Evolutionary conservation across 176 grass and related monocot species (phyloP).

Genomic region (Aegilops bicornis): DNA sequence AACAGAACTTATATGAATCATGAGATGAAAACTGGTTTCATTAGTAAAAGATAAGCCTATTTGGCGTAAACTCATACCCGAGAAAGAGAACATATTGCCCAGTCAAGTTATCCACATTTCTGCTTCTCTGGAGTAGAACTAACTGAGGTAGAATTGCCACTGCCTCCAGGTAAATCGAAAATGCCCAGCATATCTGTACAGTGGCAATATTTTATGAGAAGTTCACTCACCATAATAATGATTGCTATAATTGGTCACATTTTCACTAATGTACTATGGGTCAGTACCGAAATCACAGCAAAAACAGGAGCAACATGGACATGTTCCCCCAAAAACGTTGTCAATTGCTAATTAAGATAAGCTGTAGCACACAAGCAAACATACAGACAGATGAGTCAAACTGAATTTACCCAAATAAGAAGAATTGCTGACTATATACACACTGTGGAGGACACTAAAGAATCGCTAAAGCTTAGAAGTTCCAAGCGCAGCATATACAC

Average conservation of each 20-base stretch:
- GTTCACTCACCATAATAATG: neutral
- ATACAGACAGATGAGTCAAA: neutral
- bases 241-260: neutral
- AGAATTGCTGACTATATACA: neutral
- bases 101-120: conserved; percentile 98
- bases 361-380: neutral
- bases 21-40: neutral
- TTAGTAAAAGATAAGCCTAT: neutral
- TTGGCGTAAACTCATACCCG: conserved; percentile 46
- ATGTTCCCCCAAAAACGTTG: neutral
- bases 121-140: conserved; percentile 86
- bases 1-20: neutral
- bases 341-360: neutral
- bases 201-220: neutral
- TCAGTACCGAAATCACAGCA: neutral
- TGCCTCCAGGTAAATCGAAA: conserved; percentile 92
- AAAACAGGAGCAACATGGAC: neutral
- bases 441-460: neutral
- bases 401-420: neutral
- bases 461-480: neutral
- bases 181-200: conserved; percentile 86
- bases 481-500: neutral
- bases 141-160: conserved; percentile 98
- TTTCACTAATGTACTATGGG: neutral
- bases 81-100: conserved; percentile 97